These are phyloP conservation scores for Setaria viridis DNA, from an alignment of 202 grass and related monocot species.

Conservation along the genomic window DNA sequence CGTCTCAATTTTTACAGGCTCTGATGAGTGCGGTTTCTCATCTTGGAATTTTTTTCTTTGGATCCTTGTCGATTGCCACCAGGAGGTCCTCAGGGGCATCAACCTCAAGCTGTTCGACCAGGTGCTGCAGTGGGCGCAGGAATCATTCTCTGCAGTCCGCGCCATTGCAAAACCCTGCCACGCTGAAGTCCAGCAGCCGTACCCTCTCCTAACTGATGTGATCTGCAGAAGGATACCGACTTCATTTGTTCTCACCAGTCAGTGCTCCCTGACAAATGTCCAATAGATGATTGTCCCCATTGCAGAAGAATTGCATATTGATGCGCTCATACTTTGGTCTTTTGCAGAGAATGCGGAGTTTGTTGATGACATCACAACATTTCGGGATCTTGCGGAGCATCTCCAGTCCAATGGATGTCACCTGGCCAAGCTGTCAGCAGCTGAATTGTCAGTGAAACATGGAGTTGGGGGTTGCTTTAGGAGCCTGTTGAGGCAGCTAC, in stretches of 20 bases:
- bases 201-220: constrained; percentile 66
- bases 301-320: background rate
- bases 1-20: background rate
- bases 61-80: background rate
- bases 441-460: constrained; percentile 69
- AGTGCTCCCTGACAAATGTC: constrained; percentile 15
- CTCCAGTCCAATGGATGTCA: constrained; percentile 72
- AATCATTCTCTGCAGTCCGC: constrained; percentile 59
- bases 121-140: constrained; percentile 73
- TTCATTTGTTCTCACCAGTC: constrained; percentile 79
- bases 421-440: constrained; percentile 63
- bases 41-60: background rate
- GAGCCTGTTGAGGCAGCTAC: constrained; percentile 80
- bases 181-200: constrained; percentile 64
- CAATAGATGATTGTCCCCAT: background rate
- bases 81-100: constrained; percentile 77
- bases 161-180: constrained; percentile 25
- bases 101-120: constrained; percentile 83
- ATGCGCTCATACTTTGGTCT: constrained; percentile 20
- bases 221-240: constrained; percentile 77
- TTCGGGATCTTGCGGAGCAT: constrained; percentile 71
- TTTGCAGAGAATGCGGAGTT: constrained; percentile 86
- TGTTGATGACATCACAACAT: constrained; percentile 75
- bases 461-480: constrained; percentile 71
- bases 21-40: constrained; percentile 18